Conservation (phyloP, 768 basidiomycete species). For the Rhizopogon vesiculosus region DNA sequence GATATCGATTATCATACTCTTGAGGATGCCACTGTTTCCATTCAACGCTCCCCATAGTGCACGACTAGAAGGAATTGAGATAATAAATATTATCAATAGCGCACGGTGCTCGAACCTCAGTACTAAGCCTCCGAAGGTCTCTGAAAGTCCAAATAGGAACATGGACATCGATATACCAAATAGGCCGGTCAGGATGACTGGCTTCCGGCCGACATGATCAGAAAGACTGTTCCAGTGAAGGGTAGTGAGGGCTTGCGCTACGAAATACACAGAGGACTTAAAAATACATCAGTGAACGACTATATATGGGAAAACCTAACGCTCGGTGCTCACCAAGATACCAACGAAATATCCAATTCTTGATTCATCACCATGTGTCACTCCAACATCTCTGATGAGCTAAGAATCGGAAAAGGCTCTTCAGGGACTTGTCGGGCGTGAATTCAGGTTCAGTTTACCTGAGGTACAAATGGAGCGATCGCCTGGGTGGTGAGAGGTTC, state of each 20-base stretch:
- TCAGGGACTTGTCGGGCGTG: background rate
- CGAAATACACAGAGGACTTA: constrained; percentile 54
- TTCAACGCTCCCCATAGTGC: constrained; percentile 37
- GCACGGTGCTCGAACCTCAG: constrained; percentile 32
- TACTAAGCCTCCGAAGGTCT: constrained; percentile 44
- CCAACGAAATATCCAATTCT: constrained; percentile 45
- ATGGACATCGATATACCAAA: constrained; percentile 44
- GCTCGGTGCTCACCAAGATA: constrained; percentile 32
- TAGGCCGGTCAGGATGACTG: constrained; percentile 46
- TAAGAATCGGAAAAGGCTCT: constrained; percentile 23
- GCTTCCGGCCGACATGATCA: constrained; percentile 50
- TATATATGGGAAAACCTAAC: background rate
- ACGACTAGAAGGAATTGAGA: constrained; percentile 20
- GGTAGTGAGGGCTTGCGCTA: constrained; percentile 48
- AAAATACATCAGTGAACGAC: background rate
- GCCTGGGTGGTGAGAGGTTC: constrained; percentile 47
- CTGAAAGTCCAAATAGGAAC: constrained; percentile 17
- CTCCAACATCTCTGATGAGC: constrained; percentile 25
- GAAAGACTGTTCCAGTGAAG: constrained; percentile 57
- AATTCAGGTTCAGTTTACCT: constrained; percentile 33
- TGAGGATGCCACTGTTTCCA: constrained; percentile 44
- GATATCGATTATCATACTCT: constrained; percentile 36
- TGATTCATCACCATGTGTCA: constrained; percentile 42
- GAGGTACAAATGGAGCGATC: constrained; percentile 56
- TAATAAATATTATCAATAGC: background rate